Percentiles rank a stretch among this genome's conserved stretches.
Evolutionary conservation across 1,284 basidiomycete species (phyloP).

Genomic region (Cryptococcus sp.): DNA sequence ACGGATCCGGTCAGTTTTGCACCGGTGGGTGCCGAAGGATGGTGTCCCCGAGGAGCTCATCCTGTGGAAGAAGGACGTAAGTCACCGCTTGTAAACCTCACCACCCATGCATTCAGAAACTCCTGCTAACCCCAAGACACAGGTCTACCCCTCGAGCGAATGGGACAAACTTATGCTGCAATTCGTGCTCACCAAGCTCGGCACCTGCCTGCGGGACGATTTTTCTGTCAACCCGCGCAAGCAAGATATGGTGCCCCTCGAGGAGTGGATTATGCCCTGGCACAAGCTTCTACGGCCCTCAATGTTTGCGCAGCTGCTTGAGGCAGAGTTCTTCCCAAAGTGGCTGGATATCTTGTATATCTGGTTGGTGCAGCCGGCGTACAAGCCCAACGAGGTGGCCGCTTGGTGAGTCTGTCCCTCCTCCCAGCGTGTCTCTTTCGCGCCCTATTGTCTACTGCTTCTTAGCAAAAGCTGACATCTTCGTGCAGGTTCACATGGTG

Average conservation of each 20-base stretch:
- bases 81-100: conserved; percentile 44
- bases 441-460: neutral
- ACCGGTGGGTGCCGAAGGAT: conserved; percentile 72
- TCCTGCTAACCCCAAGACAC: neutral
- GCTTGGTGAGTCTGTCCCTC: conserved; percentile 65
- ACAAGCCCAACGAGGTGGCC: conserved; percentile 84
- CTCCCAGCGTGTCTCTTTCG: neutral
- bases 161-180: conserved; percentile 91
- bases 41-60: conserved; percentile 68
- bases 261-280: conserved; percentile 74
- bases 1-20: conserved; percentile 73
- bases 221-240: conserved; percentile 83
- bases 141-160: conserved; percentile 72
- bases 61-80: conserved; percentile 72
- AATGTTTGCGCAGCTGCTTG: conserved; percentile 74
- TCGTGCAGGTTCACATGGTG: conserved; percentile 63
- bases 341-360: conserved; percentile 88
- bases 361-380: conserved; percentile 81
- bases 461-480: neutral
- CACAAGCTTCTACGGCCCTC: conserved; percentile 65
- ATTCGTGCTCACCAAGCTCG: conserved; percentile 85
- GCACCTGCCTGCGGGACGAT: conserved; percentile 70
- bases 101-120: neutral
- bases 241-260: conserved; percentile 78
- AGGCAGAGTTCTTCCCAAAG: conserved; percentile 90